Conservation (phyloP, 2,329 filamentous ascomycete species). For the Apiospora pterosperma region DNA sequence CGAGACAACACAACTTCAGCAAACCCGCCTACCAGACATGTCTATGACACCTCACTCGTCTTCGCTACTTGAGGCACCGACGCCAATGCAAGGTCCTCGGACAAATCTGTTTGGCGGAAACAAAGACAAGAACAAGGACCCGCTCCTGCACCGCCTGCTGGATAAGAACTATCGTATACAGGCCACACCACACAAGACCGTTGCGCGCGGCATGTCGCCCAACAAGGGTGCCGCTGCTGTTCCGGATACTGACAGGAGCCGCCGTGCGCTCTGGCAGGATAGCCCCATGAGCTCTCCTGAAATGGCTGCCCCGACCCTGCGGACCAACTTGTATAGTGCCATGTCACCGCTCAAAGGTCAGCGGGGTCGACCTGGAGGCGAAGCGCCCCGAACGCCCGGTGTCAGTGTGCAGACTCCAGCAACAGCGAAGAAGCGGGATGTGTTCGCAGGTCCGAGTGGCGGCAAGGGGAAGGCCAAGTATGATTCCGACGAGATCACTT, state of each 20-base stretch:
- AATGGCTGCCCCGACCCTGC: constrained; percentile 75
- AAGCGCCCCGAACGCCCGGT: constrained; percentile 68
- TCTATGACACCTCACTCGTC: constrained; percentile 60
- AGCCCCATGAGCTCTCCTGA: constrained; percentile 72
- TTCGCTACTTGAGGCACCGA: constrained; percentile 43
- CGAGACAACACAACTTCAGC: constrained; percentile 44
- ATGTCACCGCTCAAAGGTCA: constrained; percentile 61
- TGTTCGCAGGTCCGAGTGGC: constrained; percentile 31
- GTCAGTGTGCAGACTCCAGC: constrained; percentile 81
- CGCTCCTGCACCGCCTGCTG: constrained; percentile 83
- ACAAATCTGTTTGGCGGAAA: constrained; percentile 15
- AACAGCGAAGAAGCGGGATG: constrained; percentile 47
- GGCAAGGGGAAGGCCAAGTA: constrained; percentile 26
- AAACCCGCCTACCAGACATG: constrained; percentile 57
- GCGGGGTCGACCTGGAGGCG: constrained; percentile 32
- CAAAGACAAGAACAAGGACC: constrained; percentile 55
- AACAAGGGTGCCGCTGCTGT: constrained; percentile 23
- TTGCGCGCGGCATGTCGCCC: constrained; percentile 24
- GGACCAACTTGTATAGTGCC: constrained; percentile 72
- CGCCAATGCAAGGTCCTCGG: constrained; percentile 12
- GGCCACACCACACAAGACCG: constrained; percentile 74
- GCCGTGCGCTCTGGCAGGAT: constrained; percentile 44
- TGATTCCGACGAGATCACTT: constrained; percentile 55
- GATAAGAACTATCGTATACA: constrained; percentile 95
- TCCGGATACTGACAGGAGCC: constrained; percentile 29